These are phyloP conservation scores for Beauveria scarabaeidicola DNA, from an alignment of 2,329 filamentous ascomycete genomes.

Conservation along the genomic window DNA sequence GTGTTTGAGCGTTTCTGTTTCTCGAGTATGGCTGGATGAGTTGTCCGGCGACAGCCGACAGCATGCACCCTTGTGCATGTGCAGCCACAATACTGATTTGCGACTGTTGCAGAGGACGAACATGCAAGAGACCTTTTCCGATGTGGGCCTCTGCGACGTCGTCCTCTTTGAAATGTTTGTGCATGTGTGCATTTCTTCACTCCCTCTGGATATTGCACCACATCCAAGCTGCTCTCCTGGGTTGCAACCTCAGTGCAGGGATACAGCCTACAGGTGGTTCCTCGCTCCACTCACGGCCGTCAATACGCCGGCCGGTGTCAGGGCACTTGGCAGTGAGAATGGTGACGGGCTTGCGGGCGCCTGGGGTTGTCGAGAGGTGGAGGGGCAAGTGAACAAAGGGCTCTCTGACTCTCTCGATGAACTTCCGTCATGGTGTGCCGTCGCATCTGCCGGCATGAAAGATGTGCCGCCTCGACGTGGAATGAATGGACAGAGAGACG, in stretches of 20 bases:
- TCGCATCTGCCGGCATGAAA: background rate
- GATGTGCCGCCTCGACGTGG: background rate
- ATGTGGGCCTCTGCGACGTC: background rate
- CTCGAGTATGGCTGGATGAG: background rate
- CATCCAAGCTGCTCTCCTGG: background rate
- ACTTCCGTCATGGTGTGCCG: background rate
- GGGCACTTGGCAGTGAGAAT: background rate
- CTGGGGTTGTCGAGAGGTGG: background rate
- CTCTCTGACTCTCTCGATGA: background rate
- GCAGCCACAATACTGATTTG: background rate
- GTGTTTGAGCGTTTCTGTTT: background rate
- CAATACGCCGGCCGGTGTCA: background rate
- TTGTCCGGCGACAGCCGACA: background rate
- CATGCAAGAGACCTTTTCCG: background rate
- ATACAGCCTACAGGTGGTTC: background rate
- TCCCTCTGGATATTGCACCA: background rate
- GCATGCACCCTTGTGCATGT: background rate
- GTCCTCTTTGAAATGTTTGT: background rate
- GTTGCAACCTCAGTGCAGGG: background rate
- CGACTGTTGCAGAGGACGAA: background rate
- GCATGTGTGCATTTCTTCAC: background rate
- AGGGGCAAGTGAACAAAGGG: background rate
- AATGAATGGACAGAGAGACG: background rate
- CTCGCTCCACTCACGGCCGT: conserved; percentile 4
- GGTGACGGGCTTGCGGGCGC: background rate